Conservation (phyloP, 352 stramenopile species). For the Globisporangium mamillatum region DNA sequence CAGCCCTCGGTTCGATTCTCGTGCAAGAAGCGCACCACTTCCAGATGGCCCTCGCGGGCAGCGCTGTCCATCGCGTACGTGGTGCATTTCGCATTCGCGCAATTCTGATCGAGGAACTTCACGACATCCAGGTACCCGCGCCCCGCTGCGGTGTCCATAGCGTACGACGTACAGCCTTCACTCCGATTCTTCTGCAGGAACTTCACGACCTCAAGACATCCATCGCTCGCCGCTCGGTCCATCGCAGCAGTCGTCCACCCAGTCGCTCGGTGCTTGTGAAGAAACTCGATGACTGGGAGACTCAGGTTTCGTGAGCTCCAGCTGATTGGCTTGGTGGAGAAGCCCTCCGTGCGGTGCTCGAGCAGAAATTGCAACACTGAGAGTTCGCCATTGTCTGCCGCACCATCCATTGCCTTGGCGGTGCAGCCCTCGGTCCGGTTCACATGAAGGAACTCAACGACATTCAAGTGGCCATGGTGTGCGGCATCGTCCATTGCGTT, state of each 20-base stretch:
- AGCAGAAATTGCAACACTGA: conserved; percentile 6
- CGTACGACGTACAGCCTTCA: conserved; percentile 15
- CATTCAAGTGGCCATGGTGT: conserved; percentile 7
- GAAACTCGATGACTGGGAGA: conserved; percentile 3
- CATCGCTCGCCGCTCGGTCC: conserved; percentile 14
- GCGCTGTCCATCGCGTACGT: conserved; percentile 16
- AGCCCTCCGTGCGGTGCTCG: conserved; percentile 9
- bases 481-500: conserved; percentile 13
- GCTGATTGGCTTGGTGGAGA: conserved; percentile 15
- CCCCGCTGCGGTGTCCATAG: conserved; percentile 12
- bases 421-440: conserved; percentile 11
- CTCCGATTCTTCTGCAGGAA: conserved; percentile 14
- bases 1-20: conserved; percentile 13
- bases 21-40: conserved; percentile 17
- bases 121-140: conserved; percentile 7
- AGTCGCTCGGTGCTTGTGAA: conserved; percentile 12
- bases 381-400: conserved; percentile 13
- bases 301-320: conserved; percentile 15
- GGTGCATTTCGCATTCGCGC: conserved; percentile 3
- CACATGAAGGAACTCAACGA: conserved; percentile 9
- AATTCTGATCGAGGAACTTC: conserved; percentile 9
- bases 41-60: conserved; percentile 3
- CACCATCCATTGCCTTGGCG: conserved; percentile 11
- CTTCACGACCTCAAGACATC: conserved; percentile 9
- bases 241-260: conserved; percentile 19